phyloP scores from a whole-genome alignment of 495 filamentous ascomycete genomes.

The Talaromyces proteolyticus region DNA sequence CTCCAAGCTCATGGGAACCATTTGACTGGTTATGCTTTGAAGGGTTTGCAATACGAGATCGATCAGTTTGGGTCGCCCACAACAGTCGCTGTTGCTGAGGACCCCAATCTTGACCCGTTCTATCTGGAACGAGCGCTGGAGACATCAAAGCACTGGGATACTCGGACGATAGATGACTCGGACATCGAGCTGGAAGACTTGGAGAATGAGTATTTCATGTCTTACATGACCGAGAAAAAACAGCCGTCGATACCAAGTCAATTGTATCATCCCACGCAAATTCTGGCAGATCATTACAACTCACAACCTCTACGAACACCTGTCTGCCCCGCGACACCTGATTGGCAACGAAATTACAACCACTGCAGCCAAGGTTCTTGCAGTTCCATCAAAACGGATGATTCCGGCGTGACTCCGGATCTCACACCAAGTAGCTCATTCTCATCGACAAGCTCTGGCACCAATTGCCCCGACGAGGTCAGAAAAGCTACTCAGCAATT shows the following conservation, averaged over 20 bases:
- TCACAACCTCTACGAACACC: not conserved
- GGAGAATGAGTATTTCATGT: conserved; percentile 27
- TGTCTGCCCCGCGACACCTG: conserved; percentile 17
- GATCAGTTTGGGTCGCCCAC: conserved; percentile 1
- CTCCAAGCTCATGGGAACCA: conserved; percentile 5
- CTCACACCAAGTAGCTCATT: conserved; percentile 42
- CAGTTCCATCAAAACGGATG: conserved; percentile 30
- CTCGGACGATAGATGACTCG: conserved; percentile 20
- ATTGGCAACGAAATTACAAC: conserved; percentile 15
- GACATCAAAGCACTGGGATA: conserved; percentile 20
- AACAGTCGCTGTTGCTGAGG: conserved; percentile 17
- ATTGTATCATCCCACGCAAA: not conserved
- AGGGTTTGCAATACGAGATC: not conserved
- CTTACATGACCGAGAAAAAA: conserved; percentile 13
- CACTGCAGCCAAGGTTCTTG: conserved; percentile 32
- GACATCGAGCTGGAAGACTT: conserved; percentile 31
- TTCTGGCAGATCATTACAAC: not conserved
- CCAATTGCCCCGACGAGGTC: conserved; percentile 24
- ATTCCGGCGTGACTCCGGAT: conserved; percentile 22
- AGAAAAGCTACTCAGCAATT: conserved; percentile 25
- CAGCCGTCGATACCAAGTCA: not conserved
- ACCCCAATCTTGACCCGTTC: conserved; percentile 39
- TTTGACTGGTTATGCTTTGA: conserved; percentile 4
- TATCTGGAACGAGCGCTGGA: conserved; percentile 38
- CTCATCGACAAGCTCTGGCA: conserved; percentile 32